These are phyloP conservation scores for Lactarius akahatsu DNA, from an alignment of 768 basidiomycete genomes.

Conservation along the genomic window DNA sequence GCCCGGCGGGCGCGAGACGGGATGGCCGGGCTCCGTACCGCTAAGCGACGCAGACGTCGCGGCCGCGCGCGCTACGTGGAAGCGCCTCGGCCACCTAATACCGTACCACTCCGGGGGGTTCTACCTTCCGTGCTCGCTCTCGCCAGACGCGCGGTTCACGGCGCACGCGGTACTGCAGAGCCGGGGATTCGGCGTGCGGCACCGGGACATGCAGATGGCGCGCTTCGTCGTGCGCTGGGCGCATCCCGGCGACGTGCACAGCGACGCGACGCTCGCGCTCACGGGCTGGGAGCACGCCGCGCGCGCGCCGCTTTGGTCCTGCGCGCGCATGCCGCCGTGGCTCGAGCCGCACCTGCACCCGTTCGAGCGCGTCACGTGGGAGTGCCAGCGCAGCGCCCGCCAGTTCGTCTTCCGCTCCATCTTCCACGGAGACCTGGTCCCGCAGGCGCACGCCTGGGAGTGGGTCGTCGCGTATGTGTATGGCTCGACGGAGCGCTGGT, in stretches of 20 bases:
- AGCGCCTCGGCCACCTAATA: slow-evolving; percentile 31
- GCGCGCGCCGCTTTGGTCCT: slow-evolving; percentile 37
- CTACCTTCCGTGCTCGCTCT: slow-evolving; percentile 34
- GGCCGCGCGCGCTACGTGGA: slow-evolving; percentile 34
- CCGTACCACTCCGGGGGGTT: slow-evolving; percentile 36
- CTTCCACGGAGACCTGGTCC: slow-evolving; percentile 26
- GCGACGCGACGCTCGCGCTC: slow-evolving; percentile 29
- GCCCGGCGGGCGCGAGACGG: slow-evolving; percentile 25
- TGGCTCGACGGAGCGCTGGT: slow-evolving; percentile 37
- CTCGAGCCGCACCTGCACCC: slow-evolving; percentile 29
- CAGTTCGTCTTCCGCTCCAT: slow-evolving; percentile 31
- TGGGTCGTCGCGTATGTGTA: slow-evolving; percentile 36
- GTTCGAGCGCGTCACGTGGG: slow-evolving; percentile 32
- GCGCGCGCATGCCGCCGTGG: slow-evolving; percentile 37
- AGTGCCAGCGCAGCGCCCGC: slow-evolving; percentile 32
- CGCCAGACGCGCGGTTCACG: slow-evolving; percentile 31
- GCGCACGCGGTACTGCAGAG: slow-evolving; percentile 33
- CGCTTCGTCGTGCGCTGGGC: slow-evolving; percentile 35
- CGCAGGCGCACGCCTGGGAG: slow-evolving; percentile 28
- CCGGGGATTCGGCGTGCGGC: slow-evolving; percentile 33
- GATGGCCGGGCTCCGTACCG: slow-evolving; percentile 24
- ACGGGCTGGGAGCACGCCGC: slow-evolving; percentile 38
- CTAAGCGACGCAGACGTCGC: slow-evolving; percentile 33
- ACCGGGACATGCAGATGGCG: slow-evolving; percentile 36
- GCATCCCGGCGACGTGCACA: slow-evolving; percentile 22